Base-by-base conservation (phyloP, 139 green algal genomes). In the Ettlia oleoabundans region DNA sequence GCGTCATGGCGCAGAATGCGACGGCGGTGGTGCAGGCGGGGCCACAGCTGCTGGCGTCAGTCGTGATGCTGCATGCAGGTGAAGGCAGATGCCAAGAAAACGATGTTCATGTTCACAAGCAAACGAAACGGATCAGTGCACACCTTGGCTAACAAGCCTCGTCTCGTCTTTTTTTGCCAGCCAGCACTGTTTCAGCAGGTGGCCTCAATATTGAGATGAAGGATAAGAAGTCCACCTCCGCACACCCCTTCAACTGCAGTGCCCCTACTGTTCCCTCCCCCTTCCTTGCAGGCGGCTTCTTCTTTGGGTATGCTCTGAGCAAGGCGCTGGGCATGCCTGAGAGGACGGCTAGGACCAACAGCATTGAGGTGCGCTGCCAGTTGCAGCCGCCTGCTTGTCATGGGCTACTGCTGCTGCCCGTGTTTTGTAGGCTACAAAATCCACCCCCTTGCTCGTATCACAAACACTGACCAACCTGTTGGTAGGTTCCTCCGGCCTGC, bases 301-400 rank as follows among this genome's bases (percentile, higher is more conserved):
- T 76, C 1, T 65, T 94, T 26, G 91, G 91, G 0, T 95, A 92
- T 51, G 28, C 82, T 0, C 58, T 90, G 3, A 88, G 86, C 18
- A 81, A 64, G 35, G 33, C 40, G n/a, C 38, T 91, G 35, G 87
- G 89, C 33, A 58, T 93, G 5, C 80, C 75, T 0, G 90, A 93
- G 71, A 81, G 74, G 9, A 78, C 87, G 28, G 88, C 89, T 15
- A 77, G 92, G 26, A 96, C 92, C 41, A 93, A 91, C 80, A 89
- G 85, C 81, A 94, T 96, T n/a, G 91, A 92, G 80, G 75, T 81
- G 35, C 4, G 73, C 30, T 7, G 68, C 47, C 21, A 19, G 65
- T n/a, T 26, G 22, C 4, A 19, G 53, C 63, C 63, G n/a, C 6
- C 63, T 68, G 37, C 26, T 26, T 75, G 67, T 3, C 26, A 4